Evolutionary conservation across 2,329 filamentous ascomycete genomes (phyloP).

Genomic region (Diaporthe eres): DNA sequence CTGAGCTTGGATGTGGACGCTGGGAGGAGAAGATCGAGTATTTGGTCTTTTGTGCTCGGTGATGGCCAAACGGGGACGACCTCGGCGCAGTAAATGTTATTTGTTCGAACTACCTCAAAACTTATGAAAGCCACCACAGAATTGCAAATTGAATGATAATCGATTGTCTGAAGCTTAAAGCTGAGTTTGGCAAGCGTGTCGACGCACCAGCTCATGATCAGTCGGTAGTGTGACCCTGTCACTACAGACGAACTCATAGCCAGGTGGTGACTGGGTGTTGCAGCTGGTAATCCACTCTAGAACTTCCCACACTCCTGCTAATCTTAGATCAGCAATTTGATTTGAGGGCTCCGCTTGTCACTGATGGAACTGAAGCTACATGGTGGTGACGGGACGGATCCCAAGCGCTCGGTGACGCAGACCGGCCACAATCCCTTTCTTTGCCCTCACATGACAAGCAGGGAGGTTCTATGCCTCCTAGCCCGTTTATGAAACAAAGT

Average conservation of each 20-base stretch:
- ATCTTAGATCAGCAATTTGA: background rate
- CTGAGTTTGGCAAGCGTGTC: background rate
- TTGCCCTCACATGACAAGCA: background rate
- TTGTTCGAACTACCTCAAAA: fast-evolving
- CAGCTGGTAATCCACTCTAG: background rate
- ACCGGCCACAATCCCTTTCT: background rate
- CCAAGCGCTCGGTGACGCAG: background rate
- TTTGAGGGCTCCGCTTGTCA: background rate
- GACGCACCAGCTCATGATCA: background rate
- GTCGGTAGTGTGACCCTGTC: background rate
- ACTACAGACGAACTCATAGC: background rate
- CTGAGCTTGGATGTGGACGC: background rate
- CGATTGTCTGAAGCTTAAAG: background rate
- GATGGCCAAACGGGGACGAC: background rate
- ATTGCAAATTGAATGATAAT: too few species aligned
- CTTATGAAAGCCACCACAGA: too few species aligned
- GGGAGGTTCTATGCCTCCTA: background rate
- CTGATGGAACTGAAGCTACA: background rate
- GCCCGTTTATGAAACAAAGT: background rate
- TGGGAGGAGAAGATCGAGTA: conserved; percentile 6
- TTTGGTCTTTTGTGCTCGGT: conserved; percentile 13
- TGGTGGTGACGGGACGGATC: background rate
- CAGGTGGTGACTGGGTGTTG: background rate
- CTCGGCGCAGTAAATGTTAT: background rate
- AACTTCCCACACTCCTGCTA: background rate